phyloP scores from a whole-genome alignment of 768 basidiomycete genomes.

The Lactarius sp. region DNA sequence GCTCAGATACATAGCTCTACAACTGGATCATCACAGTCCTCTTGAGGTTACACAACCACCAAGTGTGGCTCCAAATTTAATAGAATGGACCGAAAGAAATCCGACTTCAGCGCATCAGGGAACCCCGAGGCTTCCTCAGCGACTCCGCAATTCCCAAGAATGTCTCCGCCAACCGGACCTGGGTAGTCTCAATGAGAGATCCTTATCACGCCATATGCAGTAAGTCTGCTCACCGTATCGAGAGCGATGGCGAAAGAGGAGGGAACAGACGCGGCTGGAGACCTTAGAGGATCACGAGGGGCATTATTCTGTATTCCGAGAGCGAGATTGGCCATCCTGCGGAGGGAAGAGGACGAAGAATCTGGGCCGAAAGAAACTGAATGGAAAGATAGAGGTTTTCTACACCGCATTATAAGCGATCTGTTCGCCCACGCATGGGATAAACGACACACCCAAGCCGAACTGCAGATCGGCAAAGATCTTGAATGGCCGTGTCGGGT shows the following conservation, averaged over 20 bases:
- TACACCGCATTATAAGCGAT: slow-evolving; percentile 22
- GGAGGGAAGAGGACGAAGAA: slow-evolving; percentile 32
- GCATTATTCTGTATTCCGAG: slow-evolving; percentile 42
- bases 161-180: slow-evolving; percentile 53
- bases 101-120: slow-evolving; percentile 34
- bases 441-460: slow-evolving; percentile 38
- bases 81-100: background rate
- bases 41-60: background rate
- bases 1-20: no score
- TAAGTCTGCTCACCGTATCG: background rate
- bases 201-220: background rate
- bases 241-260: slow-evolving; percentile 43
- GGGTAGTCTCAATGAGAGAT: background rate
- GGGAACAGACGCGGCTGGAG: background rate
- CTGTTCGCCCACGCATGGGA: background rate
- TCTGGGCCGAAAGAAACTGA: slow-evolving; percentile 50
- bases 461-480: slow-evolving; percentile 40
- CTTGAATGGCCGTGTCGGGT: slow-evolving; percentile 36
- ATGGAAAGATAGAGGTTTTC: slow-evolving; percentile 54
- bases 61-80: background rate
- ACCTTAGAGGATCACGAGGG: slow-evolving; percentile 35
- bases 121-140: slow-evolving; percentile 49
- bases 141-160: slow-evolving; percentile 58
- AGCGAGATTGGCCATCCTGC: slow-evolving; percentile 50
- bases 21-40: no score